phyloP scores from a whole-genome alignment of 2,329 filamentous ascomycete species.

The Colletotrichum simmondsii region DNA sequence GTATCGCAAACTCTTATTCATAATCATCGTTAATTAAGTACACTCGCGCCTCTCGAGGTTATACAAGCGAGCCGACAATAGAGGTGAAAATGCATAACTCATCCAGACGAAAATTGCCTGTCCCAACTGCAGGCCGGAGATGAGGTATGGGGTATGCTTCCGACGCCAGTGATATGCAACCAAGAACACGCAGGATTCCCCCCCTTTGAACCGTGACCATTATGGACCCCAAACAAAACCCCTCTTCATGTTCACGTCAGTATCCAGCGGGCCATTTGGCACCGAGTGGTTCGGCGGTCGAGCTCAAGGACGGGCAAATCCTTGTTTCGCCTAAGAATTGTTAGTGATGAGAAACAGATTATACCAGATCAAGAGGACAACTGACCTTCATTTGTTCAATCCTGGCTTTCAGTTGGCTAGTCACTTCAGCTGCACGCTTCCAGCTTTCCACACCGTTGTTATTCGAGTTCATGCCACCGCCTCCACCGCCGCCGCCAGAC shows the following conservation, averaged over 20 bases:
- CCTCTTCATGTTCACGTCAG: constrained; percentile 29
- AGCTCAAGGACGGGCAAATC: constrained; percentile 49
- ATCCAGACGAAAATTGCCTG: constrained; percentile 45
- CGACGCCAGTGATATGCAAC: constrained; percentile 48
- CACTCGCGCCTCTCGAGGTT: constrained; percentile 19
- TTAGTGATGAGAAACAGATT: constrained; percentile 21
- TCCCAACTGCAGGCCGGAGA: constrained; percentile 40
- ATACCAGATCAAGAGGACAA: not conserved
- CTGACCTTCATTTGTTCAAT: constrained; percentile 97
- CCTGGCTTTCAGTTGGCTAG: constrained; percentile 94
- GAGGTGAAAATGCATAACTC: constrained; percentile 27
- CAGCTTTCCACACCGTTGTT: constrained; percentile 84
- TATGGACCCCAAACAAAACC: not conserved
- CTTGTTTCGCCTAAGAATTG: constrained; percentile 57
- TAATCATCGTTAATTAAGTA: constrained; percentile 31
- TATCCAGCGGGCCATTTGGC: constrained; percentile 3
- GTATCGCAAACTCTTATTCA: not conserved
- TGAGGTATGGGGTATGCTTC: constrained; percentile 45
- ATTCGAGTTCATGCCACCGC: constrained; percentile 44
- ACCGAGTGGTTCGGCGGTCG: not conserved
- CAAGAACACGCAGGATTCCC: constrained; percentile 25
- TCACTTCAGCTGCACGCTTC: constrained; percentile 97
- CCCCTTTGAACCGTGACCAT: constrained; percentile 19
- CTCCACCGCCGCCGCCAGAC: constrained; percentile 36
- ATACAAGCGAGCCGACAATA: constrained; percentile 24